These are phyloP conservation scores for Hebeloma cylindrosporum DNA, from an alignment of 768 basidiomycete genomes.

Conservation along the genomic window DNA sequence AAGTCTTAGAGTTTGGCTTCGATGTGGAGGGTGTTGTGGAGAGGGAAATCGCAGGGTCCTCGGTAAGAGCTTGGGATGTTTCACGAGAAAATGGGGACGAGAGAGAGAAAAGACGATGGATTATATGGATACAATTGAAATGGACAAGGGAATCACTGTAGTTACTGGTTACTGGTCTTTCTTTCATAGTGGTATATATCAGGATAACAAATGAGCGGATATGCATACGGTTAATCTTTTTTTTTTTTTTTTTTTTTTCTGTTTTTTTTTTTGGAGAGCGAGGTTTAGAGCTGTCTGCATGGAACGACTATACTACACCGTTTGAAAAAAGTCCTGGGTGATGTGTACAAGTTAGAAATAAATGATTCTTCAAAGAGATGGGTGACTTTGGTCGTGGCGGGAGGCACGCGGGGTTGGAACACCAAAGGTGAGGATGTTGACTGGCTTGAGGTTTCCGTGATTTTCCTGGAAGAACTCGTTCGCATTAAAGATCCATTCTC, in stretches of 20 bases:
- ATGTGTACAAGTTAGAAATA: constrained; percentile 9
- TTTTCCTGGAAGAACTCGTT: constrained; percentile 32
- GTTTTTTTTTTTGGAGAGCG: background rate
- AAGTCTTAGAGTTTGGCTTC: constrained; percentile 41
- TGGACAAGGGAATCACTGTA: constrained; percentile 33
- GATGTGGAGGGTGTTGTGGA: constrained; percentile 47
- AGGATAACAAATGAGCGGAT: no score
- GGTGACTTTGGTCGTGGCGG: constrained; percentile 29
- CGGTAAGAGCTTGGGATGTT: constrained; percentile 51
- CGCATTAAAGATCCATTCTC: background rate
- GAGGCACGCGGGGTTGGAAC: constrained; percentile 21
- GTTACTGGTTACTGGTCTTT: constrained; percentile 4
- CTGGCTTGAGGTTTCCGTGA: constrained; percentile 36
- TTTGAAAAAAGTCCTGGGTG: background rate
- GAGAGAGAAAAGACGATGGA: constrained; percentile 66
- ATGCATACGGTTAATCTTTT: constrained; percentile 5
- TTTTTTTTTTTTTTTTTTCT: background rate
- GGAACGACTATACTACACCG: no score
- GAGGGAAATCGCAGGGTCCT: constrained; percentile 41
- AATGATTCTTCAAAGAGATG: constrained; percentile 16
- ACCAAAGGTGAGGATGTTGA: constrained; percentile 51
- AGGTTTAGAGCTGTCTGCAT: no score
- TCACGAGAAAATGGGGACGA: constrained; percentile 59
- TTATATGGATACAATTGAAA: constrained; percentile 63
- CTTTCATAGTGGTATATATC: no score